Percentiles rank a stretch among this genome's conserved stretches.
Evolutionary conservation across 2,329 filamentous ascomycete species (phyloP).

Genomic region (Aspergillus ustus): DNA sequence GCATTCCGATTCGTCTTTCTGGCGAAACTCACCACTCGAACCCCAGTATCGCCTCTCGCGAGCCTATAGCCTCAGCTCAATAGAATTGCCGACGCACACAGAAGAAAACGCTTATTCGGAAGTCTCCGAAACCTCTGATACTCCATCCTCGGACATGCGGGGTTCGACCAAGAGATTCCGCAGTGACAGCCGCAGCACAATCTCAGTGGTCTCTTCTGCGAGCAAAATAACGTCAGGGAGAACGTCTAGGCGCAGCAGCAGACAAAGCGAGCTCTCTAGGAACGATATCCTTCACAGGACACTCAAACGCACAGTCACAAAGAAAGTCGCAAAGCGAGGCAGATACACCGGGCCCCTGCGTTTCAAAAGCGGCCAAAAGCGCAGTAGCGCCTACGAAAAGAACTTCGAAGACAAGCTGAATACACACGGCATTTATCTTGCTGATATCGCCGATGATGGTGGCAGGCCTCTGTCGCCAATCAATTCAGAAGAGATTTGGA

Average conservation of each 20-base stretch:
- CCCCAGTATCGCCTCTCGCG: neutral
- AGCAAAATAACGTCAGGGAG: neutral
- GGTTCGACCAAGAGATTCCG: neutral
- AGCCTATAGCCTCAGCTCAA: neutral
- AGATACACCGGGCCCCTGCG: neutral
- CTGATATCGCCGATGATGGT: neutral
- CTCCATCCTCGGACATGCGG: neutral
- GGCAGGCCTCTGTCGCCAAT: neutral
- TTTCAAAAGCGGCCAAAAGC: neutral
- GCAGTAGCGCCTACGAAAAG: neutral
- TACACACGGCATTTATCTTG: neutral
- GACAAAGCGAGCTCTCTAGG: neutral
- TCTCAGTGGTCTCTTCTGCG: neutral
- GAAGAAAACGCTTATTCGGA: neutral
- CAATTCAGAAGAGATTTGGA: neutral
- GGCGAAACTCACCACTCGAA: neutral
- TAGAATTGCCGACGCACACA: neutral
- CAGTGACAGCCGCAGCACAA: neutral
- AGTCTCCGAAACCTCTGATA: neutral
- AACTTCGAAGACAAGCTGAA: neutral
- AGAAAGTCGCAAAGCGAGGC: neutral
- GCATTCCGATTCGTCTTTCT: neutral
- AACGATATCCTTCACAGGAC: neutral
- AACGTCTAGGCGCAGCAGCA: neutral
- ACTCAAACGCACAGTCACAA: neutral